Evolutionary conservation across 306 rosid genomes (phyloP).

Genomic region (Trifolium dubium): DNA sequence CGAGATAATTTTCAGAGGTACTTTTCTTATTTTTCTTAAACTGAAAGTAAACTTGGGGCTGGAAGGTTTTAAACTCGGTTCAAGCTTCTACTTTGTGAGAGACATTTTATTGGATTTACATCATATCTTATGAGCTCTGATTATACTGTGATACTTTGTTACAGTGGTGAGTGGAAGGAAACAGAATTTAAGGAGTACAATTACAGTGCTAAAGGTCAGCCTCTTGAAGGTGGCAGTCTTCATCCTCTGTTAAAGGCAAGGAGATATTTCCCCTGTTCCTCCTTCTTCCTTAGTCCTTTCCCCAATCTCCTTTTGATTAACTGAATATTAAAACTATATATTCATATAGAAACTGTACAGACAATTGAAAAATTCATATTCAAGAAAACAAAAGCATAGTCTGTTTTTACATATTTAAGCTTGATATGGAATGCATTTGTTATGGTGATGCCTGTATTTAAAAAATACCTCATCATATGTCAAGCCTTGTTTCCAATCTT

Average conservation of each 20-base stretch:
- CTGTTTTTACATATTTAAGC: constrained; percentile 17
- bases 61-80: neutral
- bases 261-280: constrained; percentile 20
- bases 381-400: constrained; percentile 10
- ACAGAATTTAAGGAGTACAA: constrained; percentile 85
- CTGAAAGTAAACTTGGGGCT: neutral
- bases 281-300: neutral
- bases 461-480: neutral
- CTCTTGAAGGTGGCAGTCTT: constrained; percentile 83
- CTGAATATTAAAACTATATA: neutral
- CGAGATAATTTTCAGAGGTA: constrained; percentile 26
- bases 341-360: neutral
- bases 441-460: constrained; percentile 6
- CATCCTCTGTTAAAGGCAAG: constrained; percentile 96
- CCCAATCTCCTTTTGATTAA: constrained; percentile 22
- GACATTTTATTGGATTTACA: constrained; percentile 30
- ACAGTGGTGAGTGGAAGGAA: constrained; percentile 86
- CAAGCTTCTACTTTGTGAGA: neutral
- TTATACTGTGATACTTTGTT: constrained; percentile 29
- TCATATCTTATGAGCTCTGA: constrained; percentile 36
- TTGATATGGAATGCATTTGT: constrained; percentile 14
- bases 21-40: neutral
- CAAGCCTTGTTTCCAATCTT: neutral
- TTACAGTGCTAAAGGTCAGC: constrained; percentile 85
- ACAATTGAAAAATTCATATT: constrained; percentile 6